phyloP scores from a whole-genome alignment of 768 basidiomycete genomes.

The Porphyrellus cyaneotinctus region DNA sequence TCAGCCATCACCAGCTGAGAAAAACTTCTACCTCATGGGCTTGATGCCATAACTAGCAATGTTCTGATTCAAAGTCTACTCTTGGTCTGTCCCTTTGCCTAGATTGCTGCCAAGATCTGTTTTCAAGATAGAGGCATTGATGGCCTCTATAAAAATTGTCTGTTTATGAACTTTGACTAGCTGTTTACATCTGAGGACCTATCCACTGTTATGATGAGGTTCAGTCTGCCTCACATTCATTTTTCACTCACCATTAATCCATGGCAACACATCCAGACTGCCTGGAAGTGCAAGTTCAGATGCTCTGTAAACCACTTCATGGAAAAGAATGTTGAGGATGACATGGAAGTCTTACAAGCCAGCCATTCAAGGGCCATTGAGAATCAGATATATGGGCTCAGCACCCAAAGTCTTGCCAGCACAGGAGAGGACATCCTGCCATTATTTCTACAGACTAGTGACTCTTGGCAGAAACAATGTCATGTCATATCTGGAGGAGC shows the following conservation, averaged over 20 bases:
- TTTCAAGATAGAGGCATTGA: too few species aligned
- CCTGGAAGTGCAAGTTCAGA: background rate
- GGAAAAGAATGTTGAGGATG: background rate
- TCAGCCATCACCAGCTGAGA: background rate
- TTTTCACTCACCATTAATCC: background rate
- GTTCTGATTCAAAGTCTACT: background rate
- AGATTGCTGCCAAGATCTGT: too few species aligned
- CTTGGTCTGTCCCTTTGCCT: too few species aligned
- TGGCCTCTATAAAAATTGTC: too few species aligned
- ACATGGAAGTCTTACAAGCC: background rate
- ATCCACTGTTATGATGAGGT: background rate
- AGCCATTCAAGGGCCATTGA: background rate
- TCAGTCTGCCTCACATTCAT: background rate
- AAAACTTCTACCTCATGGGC: background rate
- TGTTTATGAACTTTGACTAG: background rate
- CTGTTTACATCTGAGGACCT: background rate
- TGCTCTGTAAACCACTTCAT: background rate
- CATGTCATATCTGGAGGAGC: too few species aligned
- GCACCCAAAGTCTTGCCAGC: background rate
- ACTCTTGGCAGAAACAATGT: background rate
- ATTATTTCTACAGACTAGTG: background rate
- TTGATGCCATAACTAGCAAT: background rate
- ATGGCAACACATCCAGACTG: too few species aligned
- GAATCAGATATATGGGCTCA: background rate
- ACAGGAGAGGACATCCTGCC: background rate